Evolutionary conservation across 495 filamentous ascomycete species (phyloP).

Genomic region (Aspergillus indologenus): DNA sequence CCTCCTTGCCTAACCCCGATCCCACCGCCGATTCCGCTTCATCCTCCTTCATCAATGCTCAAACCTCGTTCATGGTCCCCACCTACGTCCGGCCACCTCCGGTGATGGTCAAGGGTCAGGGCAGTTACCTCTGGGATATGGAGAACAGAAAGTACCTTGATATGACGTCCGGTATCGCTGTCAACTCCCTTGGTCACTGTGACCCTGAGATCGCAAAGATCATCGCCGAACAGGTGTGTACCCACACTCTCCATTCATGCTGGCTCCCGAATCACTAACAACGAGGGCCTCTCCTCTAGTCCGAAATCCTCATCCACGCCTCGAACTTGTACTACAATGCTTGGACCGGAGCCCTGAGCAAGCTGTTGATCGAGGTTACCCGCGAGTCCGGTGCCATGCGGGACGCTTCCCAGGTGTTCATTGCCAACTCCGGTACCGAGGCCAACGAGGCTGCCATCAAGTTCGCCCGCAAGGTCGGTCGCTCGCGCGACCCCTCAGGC

Average conservation of each 20-base stretch:
- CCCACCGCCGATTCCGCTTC: constrained; percentile 74
- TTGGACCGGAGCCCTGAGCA: constrained; percentile 84
- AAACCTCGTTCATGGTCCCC: constrained; percentile 83
- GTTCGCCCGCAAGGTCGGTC: constrained; percentile 88
- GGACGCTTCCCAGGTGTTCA: constrained; percentile 75
- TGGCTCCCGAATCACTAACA: constrained; percentile 15
- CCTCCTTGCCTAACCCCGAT: constrained; percentile 69
- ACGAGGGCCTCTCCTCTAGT: constrained; percentile 33
- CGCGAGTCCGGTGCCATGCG: constrained; percentile 73
- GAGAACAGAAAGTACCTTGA: constrained; percentile 89
- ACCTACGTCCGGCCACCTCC: constrained; percentile 91
- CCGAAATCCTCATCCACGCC: constrained; percentile 77
- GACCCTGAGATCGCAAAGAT: constrained; percentile 69
- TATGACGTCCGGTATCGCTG: constrained; percentile 93
- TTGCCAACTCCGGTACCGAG: constrained; percentile 92
- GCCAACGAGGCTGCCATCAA: constrained; percentile 98
- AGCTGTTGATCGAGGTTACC: constrained; percentile 79
- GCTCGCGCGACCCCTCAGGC: constrained; percentile 64
- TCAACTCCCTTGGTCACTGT: constrained; percentile 87
- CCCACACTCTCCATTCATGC: not conserved
- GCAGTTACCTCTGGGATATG: constrained; percentile 84
- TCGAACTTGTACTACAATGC: constrained; percentile 96
- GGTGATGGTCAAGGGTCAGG: constrained; percentile 82
- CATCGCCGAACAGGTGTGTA: constrained; percentile 67
- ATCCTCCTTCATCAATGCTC: constrained; percentile 65